phyloP scores from a whole-genome alignment of 2,329 filamentous ascomycete genomes.

The Diplodia sapinea region DNA sequence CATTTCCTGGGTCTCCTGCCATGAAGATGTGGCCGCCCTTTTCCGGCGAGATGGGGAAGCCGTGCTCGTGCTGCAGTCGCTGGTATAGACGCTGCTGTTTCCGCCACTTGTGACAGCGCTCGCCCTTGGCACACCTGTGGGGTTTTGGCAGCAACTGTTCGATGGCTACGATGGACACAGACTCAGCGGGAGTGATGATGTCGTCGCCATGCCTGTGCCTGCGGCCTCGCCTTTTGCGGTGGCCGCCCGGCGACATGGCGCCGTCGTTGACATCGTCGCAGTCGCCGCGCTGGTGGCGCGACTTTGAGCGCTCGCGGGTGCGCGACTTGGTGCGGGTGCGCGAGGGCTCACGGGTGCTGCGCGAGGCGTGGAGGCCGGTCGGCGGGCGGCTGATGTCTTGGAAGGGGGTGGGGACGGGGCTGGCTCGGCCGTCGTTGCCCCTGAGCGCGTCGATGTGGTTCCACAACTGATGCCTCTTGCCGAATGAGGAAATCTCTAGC shows the following conservation, averaged over 20 bases:
- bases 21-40: conserved; percentile 75
- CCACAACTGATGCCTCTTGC: conserved; percentile 80
- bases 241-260: conserved; percentile 43
- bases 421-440: conserved; percentile 51
- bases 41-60: conserved; percentile 66
- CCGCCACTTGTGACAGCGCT: conserved; percentile 81
- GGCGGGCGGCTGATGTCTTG: conserved; percentile 55
- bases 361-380: conserved; percentile 40
- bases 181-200: conserved; percentile 77
- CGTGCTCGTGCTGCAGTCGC: conserved; percentile 74
- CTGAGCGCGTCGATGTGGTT: conserved; percentile 75
- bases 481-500: conserved; percentile 80
- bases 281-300: conserved; percentile 33
- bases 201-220: conserved; percentile 60
- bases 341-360: conserved; percentile 42
- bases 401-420: conserved; percentile 55
- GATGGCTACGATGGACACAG: conserved; percentile 88
- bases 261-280: conserved; percentile 37
- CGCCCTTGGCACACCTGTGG: conserved; percentile 84
- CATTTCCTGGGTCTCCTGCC: conserved; percentile 78
- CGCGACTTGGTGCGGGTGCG: conserved; percentile 47
- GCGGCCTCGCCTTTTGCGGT: conserved; percentile 48
- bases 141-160: conserved; percentile 86
- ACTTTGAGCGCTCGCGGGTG: conserved; percentile 46
- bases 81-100: conserved; percentile 80